Base-by-base conservation (phyloP, 805 yeast genomes). In the Tetrapisispora phaffii region DNA sequence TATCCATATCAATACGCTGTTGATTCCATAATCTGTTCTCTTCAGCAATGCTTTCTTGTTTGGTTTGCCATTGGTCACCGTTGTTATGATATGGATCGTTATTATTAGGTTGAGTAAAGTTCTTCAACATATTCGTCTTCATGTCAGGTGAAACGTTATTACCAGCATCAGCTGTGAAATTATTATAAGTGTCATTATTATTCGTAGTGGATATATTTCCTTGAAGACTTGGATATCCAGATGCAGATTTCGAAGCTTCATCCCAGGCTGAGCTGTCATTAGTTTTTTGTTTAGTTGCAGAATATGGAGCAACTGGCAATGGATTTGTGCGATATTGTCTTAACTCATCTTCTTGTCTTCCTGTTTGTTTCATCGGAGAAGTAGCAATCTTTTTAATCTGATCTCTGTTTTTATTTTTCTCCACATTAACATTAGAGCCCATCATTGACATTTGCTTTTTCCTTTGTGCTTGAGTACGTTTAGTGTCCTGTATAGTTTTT, bases 401-500 rank as follows among this genome's bases (percentile, higher is more conserved):
- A 17, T 38, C 33, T 38, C 24, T 28, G 15, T 15, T 38, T 28
- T 16, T 38, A 3, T 4, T 38, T 26, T 26, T 24, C 8, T 24
- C 33, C 12, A 26, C 13, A 16, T 17, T n/a, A 10, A 16, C n/a
- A 24, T 23, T n/a, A 5, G n/a, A n/a, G n/a, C n/a, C n/a, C n/a
- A 32, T 32, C 6, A 2, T 19, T 4, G 39, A 33, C 9, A 28
- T 7, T 12, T 15, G 12, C 44, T 47, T 56, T 45, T 48, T 53
- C 32, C 52, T 52, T 50, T 53, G 55, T 36, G 51, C 59, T 47
- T 59, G 60, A 19, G 64, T 50, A 21, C 63, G 72, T 54, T 76
- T 76, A 2, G 97, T 80, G 35, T 82, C 76, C 60, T 83, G 82
- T 59, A 90, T 88, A 9, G 96, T 86, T 46, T 76, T 77, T 47